Evolutionary conservation across 106 monocot species (phyloP).

Genomic region (Dendrobium nobile): DNA sequence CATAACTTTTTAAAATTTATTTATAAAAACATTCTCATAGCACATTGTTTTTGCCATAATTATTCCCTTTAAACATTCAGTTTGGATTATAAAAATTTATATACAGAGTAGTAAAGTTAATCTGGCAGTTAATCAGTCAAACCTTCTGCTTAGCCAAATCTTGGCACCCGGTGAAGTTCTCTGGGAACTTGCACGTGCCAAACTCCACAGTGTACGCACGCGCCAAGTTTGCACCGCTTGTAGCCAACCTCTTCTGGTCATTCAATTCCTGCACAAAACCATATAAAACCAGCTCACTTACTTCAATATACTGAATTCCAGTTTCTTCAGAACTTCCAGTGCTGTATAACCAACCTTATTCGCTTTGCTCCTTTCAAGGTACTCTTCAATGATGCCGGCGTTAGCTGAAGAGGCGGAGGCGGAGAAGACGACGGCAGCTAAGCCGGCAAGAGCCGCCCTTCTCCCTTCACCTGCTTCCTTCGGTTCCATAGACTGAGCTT

Average conservation of each 20-base stretch:
- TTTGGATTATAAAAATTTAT: too few species aligned
- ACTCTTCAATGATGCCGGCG: slow-evolving; percentile 79
- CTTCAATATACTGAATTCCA: neutral
- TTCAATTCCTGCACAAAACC: slow-evolving; percentile 65
- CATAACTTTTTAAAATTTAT: too few species aligned
- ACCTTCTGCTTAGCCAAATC: slow-evolving; percentile 96
- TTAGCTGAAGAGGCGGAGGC: slow-evolving; percentile 42
- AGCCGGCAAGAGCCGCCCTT: slow-evolving; percentile 61
- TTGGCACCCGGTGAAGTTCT: slow-evolving; percentile 98
- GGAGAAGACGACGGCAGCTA: slow-evolving; percentile 55
- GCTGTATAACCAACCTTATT: slow-evolving; percentile 61
- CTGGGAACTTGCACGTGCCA: slow-evolving; percentile 86
- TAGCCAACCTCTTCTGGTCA: slow-evolving; percentile 95
- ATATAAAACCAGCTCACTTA: neutral
- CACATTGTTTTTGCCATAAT: too few species aligned
- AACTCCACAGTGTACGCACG: slow-evolving; percentile 93
- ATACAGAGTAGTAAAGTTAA: too few species aligned
- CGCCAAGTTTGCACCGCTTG: slow-evolving; percentile 91
- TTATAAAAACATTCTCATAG: too few species aligned
- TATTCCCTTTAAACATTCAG: too few species aligned
- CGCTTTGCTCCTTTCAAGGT: slow-evolving; percentile 93
- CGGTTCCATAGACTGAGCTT: neutral
- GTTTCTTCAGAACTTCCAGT: too few species aligned
- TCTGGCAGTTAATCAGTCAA: neutral
- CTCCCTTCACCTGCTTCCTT: slow-evolving; percentile 37